Evolutionary conservation across 2,329 filamentous ascomycete genomes (phyloP), one percentile per base, ranked within the genome.

Genomic region (Calonectria leucothoes): DNA sequence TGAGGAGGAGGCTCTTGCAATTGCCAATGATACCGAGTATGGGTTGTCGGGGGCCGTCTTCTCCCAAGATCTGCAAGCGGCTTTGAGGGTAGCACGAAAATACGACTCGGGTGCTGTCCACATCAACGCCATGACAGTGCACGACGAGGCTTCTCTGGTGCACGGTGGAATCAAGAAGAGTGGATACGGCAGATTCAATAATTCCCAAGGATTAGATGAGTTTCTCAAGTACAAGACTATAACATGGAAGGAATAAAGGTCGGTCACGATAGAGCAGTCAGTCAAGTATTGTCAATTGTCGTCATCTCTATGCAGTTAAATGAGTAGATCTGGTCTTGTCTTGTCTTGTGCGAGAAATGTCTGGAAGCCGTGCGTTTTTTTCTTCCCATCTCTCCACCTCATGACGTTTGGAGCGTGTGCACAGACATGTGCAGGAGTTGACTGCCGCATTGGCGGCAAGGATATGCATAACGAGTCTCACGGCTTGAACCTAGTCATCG

Each of bases 21-120:
- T 96, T 29, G 94, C 94, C 11, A 97, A 97, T 81, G 93, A 96
- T 78, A 94, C 93, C 6, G 93, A 95, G 68, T 96, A 95, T 81
- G 94, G 94, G 2, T 89, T 97, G 7, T 87, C 88, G 4, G 88
- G 91, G 4, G 89, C 94, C 0, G 89, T 97, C 3, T 97, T 95
- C 82, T 95, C 94, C 0, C 85, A 89, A 78, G 91, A 94, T 80
- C 83, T 96, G 66, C 83, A 87, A 57, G 85, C 86, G 35, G 92
- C 87, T 0, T 80, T 94, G 76, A 84, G 88, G 10, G 82, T 94
- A 14, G 91, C 92, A 2, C 87, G 85, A 76, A 85, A 87, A 69
- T 89, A 93, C 70, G 91, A 96, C 80, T 88, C 89, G 27, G 94
- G 91, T 3, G 89, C 90, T 4, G 90, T 92, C 33, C 92, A 93